Conservation (phyloP, 2,329 filamentous ascomycete species). For the Fusarium neocosmosporiellum region DNA sequence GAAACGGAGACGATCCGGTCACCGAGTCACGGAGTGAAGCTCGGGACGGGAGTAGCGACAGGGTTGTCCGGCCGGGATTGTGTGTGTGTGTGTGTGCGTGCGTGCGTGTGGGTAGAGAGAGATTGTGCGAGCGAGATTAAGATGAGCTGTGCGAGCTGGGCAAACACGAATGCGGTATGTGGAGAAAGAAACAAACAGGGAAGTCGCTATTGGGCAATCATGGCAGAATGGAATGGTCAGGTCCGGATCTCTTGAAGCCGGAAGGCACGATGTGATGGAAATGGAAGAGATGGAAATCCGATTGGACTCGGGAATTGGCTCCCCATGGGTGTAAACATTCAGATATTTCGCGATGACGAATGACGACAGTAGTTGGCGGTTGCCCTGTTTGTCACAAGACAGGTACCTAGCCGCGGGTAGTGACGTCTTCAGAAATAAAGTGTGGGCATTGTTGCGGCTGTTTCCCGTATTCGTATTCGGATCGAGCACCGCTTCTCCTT, state of each 20-base stretch:
- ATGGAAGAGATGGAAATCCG: neutral
- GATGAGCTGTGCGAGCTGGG: conserved; percentile 25
- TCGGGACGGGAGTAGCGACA: conserved; percentile 8
- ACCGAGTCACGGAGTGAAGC: conserved; percentile 17
- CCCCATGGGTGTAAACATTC: neutral
- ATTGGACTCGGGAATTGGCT: neutral
- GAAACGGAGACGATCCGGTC: conserved; percentile 7
- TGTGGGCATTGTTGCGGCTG: conserved; percentile 8
- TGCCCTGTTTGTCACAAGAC: neutral
- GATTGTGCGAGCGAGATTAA: conserved; percentile 14
- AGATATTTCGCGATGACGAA: neutral
- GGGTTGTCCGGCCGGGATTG: neutral
- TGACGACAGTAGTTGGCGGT: conserved; percentile 4
- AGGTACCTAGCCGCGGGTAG: conserved; percentile 1
- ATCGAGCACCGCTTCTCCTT: neutral
- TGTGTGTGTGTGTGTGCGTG: conserved; percentile 6
- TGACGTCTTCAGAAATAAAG: conserved; percentile 26
- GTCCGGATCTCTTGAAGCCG: conserved; percentile 7
- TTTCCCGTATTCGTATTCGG: conserved; percentile 42
- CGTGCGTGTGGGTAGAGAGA: conserved; percentile 7
- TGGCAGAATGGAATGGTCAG: conserved; percentile 15
- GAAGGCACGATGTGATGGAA: neutral
- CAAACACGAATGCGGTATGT: conserved; percentile 42
- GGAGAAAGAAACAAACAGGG: conserved; percentile 14
- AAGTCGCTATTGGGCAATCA: neutral